Base-by-base conservation (phyloP, 768 basidiomycete species). In the Kwoniella sp. region DNA sequence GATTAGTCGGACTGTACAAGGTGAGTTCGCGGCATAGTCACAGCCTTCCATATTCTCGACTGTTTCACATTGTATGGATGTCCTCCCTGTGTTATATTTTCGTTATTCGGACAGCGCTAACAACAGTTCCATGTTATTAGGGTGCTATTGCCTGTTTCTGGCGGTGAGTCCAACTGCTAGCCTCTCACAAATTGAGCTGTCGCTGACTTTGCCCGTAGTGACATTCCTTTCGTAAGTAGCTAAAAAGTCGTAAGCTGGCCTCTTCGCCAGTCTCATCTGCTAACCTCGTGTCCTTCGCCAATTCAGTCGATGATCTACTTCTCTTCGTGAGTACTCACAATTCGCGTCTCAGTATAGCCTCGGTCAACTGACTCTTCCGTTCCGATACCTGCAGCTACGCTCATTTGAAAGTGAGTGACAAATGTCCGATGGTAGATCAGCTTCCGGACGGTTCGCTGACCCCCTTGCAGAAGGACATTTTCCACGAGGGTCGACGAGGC, bases 401-500 rank as follows among this genome's bases (percentile, higher is more conserved):
- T 52, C 93, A 94, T 77, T 55, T 80, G 17, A 80, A 80, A 67
- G 75, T 81, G 54, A 55, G 79, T 65, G 5, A 54, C 22, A 31
- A 13, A 22, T 25, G 13, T 15, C 57, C 17, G 28, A n/a, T 31
- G 12, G 22, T n/a, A 51, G 34, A 25, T 30, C 4, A 4, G 4
- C 17, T 11, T 17, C 15, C 20, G 15, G 41, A 45, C 4, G 9
- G 41, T 45, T 11, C 17, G 13, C 48, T 60, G 25, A 71, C 67
- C 12, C 67, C 71, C 38, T 81, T 92, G 75, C 92, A 96, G 85
- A 90, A 87, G 79, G 95, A 99, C 80, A 70, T 98, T 26, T 99
- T 98, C 85, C 86, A 90, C 58, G 96, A 99, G 78, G 96, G 96
- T 5, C 89, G 92, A 82, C 91, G 96, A 71, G 93, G 93, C 64